Conservation (phyloP, 2,329 filamentous ascomycete genomes). For the Arthrobotrys entomopaga region DNA sequence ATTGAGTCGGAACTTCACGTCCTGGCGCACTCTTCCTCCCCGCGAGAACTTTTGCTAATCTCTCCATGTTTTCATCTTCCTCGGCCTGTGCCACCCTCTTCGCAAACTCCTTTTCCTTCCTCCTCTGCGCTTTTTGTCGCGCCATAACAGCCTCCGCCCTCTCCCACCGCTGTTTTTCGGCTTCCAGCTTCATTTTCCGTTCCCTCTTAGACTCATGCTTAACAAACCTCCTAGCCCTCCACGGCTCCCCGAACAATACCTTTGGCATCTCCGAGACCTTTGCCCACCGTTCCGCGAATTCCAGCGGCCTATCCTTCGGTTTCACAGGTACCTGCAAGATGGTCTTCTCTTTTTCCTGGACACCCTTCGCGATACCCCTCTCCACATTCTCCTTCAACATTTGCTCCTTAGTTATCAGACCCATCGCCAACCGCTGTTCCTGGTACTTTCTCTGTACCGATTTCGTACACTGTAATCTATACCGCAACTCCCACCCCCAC, state of each 20-base stretch:
- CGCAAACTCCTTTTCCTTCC: conserved; percentile 58
- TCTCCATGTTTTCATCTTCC: conserved; percentile 30
- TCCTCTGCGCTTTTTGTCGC: conserved; percentile 57
- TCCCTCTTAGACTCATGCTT: conserved; percentile 61
- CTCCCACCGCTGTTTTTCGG: conserved; percentile 62
- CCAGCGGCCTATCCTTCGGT: conserved; percentile 60
- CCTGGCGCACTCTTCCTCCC: conserved; percentile 11
- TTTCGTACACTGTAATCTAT: conserved; percentile 84
- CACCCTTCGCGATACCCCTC: conserved; percentile 36
- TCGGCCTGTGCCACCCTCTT: conserved; percentile 44
- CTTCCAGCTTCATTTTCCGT: conserved; percentile 64
- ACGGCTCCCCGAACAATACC: conserved; percentile 61
- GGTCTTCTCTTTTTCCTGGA: conserved; percentile 22
- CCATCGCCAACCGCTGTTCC: conserved; percentile 72
- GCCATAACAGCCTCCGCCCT: conserved; percentile 61
- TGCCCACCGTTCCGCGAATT: conserved; percentile 59
- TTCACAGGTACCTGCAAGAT: conserved; percentile 22
- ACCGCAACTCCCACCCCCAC: conserved; percentile 88
- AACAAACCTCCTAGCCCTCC: conserved; percentile 63
- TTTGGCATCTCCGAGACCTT: conserved; percentile 60
- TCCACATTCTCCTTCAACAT: conserved; percentile 58
- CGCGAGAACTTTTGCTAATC: conserved; percentile 30
- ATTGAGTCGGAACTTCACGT: neutral
- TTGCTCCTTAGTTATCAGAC: conserved; percentile 67
- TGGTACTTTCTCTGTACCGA: conserved; percentile 74